Evolutionary conservation across 1,284 basidiomycete species (phyloP).

Genomic region (Coniferiporia sulphurascens): DNA sequence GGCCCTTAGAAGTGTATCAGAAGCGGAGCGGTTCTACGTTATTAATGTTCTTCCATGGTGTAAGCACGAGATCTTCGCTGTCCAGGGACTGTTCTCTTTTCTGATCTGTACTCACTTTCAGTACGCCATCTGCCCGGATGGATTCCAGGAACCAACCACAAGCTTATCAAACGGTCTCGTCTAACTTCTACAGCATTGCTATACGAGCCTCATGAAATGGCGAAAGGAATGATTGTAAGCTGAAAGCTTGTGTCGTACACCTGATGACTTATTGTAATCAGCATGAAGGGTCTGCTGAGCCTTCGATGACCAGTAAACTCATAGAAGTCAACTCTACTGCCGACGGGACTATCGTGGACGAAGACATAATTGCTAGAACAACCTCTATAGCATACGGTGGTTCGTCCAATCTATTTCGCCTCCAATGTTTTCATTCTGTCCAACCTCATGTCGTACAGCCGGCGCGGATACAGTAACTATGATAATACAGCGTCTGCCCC

Average conservation of each 20-base stretch:
- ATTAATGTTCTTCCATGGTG: slow-evolving; percentile 10
- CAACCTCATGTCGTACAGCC: background rate
- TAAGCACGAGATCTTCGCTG: background rate
- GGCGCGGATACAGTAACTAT: background rate
- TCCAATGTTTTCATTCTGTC: background rate
- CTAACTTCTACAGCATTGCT: slow-evolving; percentile 3
- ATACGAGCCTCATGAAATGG: slow-evolving; percentile 5
- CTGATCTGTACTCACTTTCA: background rate
- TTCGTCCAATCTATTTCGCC: background rate
- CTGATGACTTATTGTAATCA: background rate
- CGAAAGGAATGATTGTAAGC: slow-evolving; percentile 14
- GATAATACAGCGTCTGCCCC: too few species aligned
- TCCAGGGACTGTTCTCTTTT: background rate
- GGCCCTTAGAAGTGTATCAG: slow-evolving; percentile 1
- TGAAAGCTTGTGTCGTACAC: slow-evolving; percentile 1
- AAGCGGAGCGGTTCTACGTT: slow-evolving; percentile 11
- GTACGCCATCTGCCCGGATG: slow-evolving; percentile 14
- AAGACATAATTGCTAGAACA: background rate
- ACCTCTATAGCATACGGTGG: slow-evolving; percentile 4
- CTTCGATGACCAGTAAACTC: slow-evolving; percentile 14
- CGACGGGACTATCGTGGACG: slow-evolving; percentile 5
- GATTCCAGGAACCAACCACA: slow-evolving; percentile 29
- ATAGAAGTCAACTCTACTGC: slow-evolving; percentile 6
- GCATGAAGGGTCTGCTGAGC: slow-evolving; percentile 1
- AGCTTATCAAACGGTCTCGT: slow-evolving; percentile 51